Percentiles rank a stretch among this genome's conserved stretches.
Evolutionary conservation across 352 stramenopile genomes (phyloP).

Genomic region (Phytophthora pini): DNA sequence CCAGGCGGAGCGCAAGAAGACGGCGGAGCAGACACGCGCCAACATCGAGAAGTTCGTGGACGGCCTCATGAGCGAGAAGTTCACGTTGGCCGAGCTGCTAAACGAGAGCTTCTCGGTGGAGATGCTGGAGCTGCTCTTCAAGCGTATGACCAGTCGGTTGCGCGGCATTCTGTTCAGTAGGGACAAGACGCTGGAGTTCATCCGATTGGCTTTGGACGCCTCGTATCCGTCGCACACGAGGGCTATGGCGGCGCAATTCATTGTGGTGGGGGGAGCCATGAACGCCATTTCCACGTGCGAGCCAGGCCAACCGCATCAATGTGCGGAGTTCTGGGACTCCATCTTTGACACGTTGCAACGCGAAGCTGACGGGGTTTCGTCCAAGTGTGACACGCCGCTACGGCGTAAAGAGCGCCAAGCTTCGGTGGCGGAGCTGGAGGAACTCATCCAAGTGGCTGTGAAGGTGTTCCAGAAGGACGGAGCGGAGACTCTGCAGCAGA

Average conservation of each 20-base stretch:
- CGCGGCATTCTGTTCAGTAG: constrained; percentile 76
- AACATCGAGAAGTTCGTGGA: constrained; percentile 89
- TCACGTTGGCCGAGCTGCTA: constrained; percentile 66
- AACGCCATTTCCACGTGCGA: constrained; percentile 62
- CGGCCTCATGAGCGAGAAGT: constrained; percentile 72
- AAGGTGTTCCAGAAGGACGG: constrained; percentile 76
- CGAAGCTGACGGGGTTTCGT: constrained; percentile 59
- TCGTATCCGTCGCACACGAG: constrained; percentile 67
- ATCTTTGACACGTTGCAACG: constrained; percentile 71
- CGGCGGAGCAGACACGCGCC: constrained; percentile 60
- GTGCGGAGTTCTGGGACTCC: constrained; percentile 69
- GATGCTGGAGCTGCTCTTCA: constrained; percentile 88
- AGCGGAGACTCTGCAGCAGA: constrained; percentile 71
- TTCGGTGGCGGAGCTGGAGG: constrained; percentile 70
- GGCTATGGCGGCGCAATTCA: constrained; percentile 75
- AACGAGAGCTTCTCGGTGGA: constrained; percentile 87
- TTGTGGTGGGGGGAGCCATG: constrained; percentile 69
- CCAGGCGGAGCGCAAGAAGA: constrained; percentile 56
- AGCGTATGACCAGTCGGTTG: constrained; percentile 84
- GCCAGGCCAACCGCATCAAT: constrained; percentile 55
- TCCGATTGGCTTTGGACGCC: constrained; percentile 67
- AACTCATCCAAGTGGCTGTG: constrained; percentile 81
- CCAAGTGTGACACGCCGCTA: constrained; percentile 43
- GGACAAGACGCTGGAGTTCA: constrained; percentile 77
- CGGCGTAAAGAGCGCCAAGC: constrained; percentile 50